Conservation (phyloP, 2,329 filamentous ascomycete genomes). For the Lachnellula cervina region DNA sequence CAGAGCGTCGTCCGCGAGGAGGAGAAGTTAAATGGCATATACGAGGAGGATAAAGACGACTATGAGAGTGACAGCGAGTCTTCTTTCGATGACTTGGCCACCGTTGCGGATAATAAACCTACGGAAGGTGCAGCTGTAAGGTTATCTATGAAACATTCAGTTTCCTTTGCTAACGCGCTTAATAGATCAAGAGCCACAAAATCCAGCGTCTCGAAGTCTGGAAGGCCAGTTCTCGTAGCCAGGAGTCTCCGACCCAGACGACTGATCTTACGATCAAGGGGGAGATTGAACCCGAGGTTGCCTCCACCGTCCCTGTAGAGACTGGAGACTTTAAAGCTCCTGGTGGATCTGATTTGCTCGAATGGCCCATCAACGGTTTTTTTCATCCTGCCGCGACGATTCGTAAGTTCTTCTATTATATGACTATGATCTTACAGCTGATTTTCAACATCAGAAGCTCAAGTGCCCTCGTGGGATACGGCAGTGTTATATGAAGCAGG, state of each 20-base stretch:
- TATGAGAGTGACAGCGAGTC: constrained; percentile 5
- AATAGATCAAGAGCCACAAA: constrained; percentile 16
- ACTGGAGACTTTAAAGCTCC: constrained; percentile 15
- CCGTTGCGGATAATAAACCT: neutral
- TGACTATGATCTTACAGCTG: neutral
- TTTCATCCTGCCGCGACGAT: neutral
- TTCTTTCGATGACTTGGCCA: constrained; percentile 5
- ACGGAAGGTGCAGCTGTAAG: neutral
- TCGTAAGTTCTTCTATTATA: neutral
- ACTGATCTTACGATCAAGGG: constrained; percentile 18
- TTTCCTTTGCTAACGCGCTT: neutral
- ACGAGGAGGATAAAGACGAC: constrained; percentile 3
- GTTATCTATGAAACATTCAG: no score
- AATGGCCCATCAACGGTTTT: constrained; percentile 8
- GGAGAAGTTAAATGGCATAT: constrained; percentile 4
- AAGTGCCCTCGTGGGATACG: neutral
- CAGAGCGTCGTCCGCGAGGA: constrained; percentile 14
- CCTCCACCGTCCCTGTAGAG: constrained; percentile 27
- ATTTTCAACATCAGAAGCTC: neutral
- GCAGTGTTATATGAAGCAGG: neutral
- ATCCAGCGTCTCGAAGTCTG: constrained; percentile 17
- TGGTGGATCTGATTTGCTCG: constrained; percentile 16
- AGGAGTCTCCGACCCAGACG: neutral
- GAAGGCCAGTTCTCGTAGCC: constrained; percentile 1
- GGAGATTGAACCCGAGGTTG: neutral